A percentile compares a stretch with the other conserved stretches of the same genome.
Evolutionary conservation across 73 alveolate species (phyloP).

Genomic region (Loxodes magnus): DNA sequence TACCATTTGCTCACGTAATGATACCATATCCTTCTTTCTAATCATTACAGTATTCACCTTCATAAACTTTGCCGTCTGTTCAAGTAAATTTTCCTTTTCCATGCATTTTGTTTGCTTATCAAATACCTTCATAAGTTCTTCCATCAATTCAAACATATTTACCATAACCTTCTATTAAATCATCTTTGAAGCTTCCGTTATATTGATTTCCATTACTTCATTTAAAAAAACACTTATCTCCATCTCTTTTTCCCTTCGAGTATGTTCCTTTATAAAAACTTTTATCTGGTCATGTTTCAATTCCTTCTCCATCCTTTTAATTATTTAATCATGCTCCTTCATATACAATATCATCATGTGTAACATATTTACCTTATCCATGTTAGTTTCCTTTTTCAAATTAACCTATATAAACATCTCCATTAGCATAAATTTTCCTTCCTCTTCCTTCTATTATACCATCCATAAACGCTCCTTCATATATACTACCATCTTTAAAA

Average conservation of each 20-base stretch:
- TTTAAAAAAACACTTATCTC: conserved; percentile 44
- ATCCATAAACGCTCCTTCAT: conserved; percentile 43
- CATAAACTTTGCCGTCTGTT: conserved; percentile 68
- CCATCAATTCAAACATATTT: conserved; percentile 70
- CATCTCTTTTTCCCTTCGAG: conserved; percentile 34
- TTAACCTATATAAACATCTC: conserved; percentile 47
- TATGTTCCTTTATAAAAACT: conserved; percentile 46
- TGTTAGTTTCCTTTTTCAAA: conserved; percentile 34
- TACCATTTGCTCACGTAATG: conserved; percentile 46
- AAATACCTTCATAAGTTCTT: conserved; percentile 57
- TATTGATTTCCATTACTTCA: conserved; percentile 62
- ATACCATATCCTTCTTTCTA: conserved; percentile 77
- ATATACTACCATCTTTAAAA: conserved; percentile 32
- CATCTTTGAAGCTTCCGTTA: conserved; percentile 72
- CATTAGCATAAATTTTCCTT: conserved; percentile 31
- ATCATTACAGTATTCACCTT: conserved; percentile 66
- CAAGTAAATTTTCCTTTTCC: conserved; percentile 65
- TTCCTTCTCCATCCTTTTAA: conserved; percentile 49
- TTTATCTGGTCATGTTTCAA: conserved; percentile 50
- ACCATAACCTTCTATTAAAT: conserved; percentile 72
- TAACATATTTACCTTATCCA: conserved; percentile 44
- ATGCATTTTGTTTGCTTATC: conserved; percentile 55
- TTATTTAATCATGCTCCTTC: conserved; percentile 55
- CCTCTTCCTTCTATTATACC: conserved; percentile 49
- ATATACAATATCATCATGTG: conserved; percentile 27